Evolutionary conservation across 2,329 filamentous ascomycete genomes (phyloP).

Genomic region (Fusarium succisae): DNA sequence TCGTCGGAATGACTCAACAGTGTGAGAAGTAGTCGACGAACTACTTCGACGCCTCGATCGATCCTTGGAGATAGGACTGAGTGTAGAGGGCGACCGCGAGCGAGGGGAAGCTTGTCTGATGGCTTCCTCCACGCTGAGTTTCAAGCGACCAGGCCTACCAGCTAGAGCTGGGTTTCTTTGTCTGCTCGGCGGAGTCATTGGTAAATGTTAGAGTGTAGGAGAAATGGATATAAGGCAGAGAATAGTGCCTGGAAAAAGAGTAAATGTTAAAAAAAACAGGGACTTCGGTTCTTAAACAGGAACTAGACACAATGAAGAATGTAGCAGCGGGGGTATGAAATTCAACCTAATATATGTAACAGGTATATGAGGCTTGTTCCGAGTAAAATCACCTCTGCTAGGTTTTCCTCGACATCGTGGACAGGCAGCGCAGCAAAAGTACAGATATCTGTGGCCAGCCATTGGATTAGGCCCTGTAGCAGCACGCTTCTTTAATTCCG

Average conservation of each 20-base stretch:
- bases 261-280: neutral
- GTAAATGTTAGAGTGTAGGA: neutral
- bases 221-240: constrained; percentile 18
- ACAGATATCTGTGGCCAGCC: constrained; percentile 16
- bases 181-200: constrained; percentile 12
- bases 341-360: neutral
- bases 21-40: neutral
- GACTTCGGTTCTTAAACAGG: neutral
- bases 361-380: neutral
- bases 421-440: constrained; percentile 12
- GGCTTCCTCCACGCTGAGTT: constrained; percentile 5
- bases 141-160: constrained; percentile 1
- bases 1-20: neutral
- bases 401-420: constrained; percentile 9
- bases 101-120: constrained; percentile 16
- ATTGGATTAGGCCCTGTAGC: neutral
- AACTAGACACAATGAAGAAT: neutral
- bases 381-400: neutral
- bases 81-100: constrained; percentile 20
- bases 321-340: neutral
- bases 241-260: neutral
- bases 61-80: constrained; percentile 14
- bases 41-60: constrained; percentile 15
- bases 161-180: constrained; percentile 19
- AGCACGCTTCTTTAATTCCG: constrained; percentile 3